These are phyloP conservation scores for Zygotorulaspora chibaensis DNA, from an alignment of 805 yeast species.

Conservation along the genomic window DNA sequence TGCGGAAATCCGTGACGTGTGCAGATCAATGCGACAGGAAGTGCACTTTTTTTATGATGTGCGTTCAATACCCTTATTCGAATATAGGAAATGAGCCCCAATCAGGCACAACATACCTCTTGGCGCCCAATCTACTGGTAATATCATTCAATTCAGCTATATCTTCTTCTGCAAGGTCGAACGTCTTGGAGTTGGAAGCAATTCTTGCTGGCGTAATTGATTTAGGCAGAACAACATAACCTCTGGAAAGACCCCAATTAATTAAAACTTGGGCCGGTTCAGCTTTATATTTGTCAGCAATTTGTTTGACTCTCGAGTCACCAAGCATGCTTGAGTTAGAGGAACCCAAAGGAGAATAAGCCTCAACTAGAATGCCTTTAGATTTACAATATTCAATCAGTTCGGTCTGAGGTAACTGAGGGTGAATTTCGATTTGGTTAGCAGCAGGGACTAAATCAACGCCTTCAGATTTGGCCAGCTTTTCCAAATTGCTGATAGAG, in stretches of 20 bases:
- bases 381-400: slow-evolving; percentile 48
- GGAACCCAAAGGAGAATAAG: slow-evolving; percentile 76
- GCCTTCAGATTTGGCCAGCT: slow-evolving; percentile 45
- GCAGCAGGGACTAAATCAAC: slow-evolving; percentile 58
- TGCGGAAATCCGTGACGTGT: too few relatives aligned
- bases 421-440: slow-evolving; percentile 76
- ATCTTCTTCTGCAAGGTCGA: slow-evolving; percentile 37
- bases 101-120: slow-evolving; percentile 30
- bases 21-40: too few relatives aligned
- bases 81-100: slow-evolving; percentile 25
- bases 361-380: slow-evolving; percentile 57
- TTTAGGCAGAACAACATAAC: slow-evolving; percentile 51
- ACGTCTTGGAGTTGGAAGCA: slow-evolving; percentile 32
- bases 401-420: slow-evolving; percentile 61
- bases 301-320: slow-evolving; percentile 39
- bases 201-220: slow-evolving; percentile 44
- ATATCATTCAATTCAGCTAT: slow-evolving; percentile 29
- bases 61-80: slow-evolving; percentile 8
- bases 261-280: slow-evolving; percentile 49
- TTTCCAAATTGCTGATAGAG: slow-evolving; percentile 48
- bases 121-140: slow-evolving; percentile 29
- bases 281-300: slow-evolving; percentile 41
- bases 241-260: slow-evolving; percentile 60
- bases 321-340: slow-evolving; percentile 48
- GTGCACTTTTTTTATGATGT: too few relatives aligned